Conservation (phyloP, 768 basidiomycete genomes). For the Coprinopsis cinerea region DNA sequence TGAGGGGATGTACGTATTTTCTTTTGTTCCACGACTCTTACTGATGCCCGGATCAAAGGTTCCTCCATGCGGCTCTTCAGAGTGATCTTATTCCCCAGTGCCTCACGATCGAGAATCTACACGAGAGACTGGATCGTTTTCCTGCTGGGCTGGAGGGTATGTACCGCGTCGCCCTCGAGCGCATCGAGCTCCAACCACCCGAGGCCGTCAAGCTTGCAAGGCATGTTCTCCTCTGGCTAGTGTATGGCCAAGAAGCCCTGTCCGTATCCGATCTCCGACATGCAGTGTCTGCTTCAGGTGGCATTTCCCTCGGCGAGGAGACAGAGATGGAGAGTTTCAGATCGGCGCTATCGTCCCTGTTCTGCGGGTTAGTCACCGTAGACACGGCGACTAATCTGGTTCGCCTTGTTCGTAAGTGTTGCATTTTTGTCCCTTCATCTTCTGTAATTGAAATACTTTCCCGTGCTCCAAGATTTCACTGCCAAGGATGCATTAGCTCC, state of each 20-base stretch:
- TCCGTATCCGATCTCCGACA: neutral
- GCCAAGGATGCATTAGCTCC: neutral
- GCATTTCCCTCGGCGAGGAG: neutral
- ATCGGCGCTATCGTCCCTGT: neutral
- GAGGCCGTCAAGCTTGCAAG: neutral
- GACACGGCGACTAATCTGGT: neutral
- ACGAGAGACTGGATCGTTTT: neutral
- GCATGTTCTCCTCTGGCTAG: neutral
- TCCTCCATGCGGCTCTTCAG: neutral
- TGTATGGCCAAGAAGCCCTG: neutral
- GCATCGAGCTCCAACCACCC: neutral
- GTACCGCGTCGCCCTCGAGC: neutral
- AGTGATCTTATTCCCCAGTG: neutral
- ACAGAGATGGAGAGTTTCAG: no score
- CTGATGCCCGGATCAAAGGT: neutral
- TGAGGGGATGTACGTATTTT: neutral
- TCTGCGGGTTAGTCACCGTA: neutral
- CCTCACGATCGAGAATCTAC: neutral
- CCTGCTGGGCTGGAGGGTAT: neutral
- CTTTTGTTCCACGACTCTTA: neutral
- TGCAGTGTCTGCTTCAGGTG: neutral
- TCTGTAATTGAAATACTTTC: neutral
- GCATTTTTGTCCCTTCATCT: neutral
- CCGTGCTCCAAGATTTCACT: no score
- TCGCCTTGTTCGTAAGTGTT: neutral